Evolutionary conservation across 2,329 filamentous ascomycete genomes (phyloP).

Genomic region (Penicillium psychrosexuale): DNA sequence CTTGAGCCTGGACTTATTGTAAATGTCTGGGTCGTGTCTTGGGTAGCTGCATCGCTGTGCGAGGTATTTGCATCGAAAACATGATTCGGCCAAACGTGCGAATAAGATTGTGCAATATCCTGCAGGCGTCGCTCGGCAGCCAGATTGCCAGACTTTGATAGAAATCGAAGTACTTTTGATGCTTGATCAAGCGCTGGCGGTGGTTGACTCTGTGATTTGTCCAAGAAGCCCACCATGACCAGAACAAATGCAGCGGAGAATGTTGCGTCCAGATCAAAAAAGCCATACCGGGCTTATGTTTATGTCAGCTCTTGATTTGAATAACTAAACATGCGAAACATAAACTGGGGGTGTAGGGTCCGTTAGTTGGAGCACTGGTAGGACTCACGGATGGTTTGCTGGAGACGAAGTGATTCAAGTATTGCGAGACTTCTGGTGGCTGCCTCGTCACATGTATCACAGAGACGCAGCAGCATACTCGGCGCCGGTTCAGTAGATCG

Average conservation of each 20-base stretch:
- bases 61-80: background rate
- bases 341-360: too few relatives aligned
- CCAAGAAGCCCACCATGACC: conserved; percentile 19
- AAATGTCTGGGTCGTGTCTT: background rate
- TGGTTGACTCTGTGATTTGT: conserved; percentile 9
- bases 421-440: conserved; percentile 20
- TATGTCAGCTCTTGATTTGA: background rate
- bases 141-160: conserved; percentile 15
- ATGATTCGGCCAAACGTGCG: conserved; percentile 16
- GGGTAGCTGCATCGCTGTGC: background rate
- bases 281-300: conserved; percentile 16
- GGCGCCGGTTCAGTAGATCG: conserved; percentile 4
- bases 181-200: conserved; percentile 15
- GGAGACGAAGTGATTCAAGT: conserved; percentile 13
- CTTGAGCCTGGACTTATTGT: background rate
- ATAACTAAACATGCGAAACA: background rate
- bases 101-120: conserved; percentile 19
- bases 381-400: conserved; percentile 18
- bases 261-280: conserved; percentile 24
- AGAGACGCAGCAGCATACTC: conserved; percentile 11
- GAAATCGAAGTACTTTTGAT: conserved; percentile 15
- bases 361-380: too few relatives aligned
- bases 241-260: conserved; percentile 25
- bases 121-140: conserved; percentile 19
- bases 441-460: conserved; percentile 23